phyloP scores from a whole-genome alignment of 2,329 filamentous ascomycete species.

The Calcarisporium arbuscula region DNA sequence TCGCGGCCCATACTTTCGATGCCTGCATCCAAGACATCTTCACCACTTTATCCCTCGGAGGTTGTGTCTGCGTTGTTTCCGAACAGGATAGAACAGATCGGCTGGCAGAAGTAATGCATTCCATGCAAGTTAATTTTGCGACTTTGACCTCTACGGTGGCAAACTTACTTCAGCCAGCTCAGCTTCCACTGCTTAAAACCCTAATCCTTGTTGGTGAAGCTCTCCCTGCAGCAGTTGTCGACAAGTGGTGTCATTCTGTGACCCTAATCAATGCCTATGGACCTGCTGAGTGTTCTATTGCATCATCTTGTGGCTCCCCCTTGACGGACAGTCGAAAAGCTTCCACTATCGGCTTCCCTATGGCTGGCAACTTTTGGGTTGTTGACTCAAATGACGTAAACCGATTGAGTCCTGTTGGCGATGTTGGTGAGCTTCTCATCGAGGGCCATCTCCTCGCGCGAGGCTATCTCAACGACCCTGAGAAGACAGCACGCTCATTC shows the following conservation, averaged over 20 bases:
- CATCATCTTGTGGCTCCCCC: neutral
- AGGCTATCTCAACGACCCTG: slow-evolving; percentile 37
- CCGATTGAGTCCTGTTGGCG: slow-evolving; percentile 15
- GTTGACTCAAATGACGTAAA: slow-evolving; percentile 9
- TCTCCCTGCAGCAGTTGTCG: neutral
- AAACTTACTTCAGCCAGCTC: slow-evolving; percentile 1
- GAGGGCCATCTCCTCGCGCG: slow-evolving; percentile 38
- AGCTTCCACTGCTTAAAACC: slow-evolving; percentile 6
- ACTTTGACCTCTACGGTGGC: slow-evolving; percentile 9
- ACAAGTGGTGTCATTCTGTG: slow-evolving; percentile 6
- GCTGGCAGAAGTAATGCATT: slow-evolving; percentile 6
- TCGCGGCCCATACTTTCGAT: slow-evolving; percentile 12
- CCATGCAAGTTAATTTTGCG: slow-evolving; percentile 5
- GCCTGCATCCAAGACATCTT: slow-evolving; percentile 8
- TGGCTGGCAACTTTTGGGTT: slow-evolving; percentile 2
- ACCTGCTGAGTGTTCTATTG: slow-evolving; percentile 3
- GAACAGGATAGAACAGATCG: slow-evolving; percentile 10
- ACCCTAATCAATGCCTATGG: slow-evolving; percentile 22
- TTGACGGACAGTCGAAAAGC: neutral
- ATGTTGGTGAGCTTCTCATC: slow-evolving; percentile 24
- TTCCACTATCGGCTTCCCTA: slow-evolving; percentile 1
- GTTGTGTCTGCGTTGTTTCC: slow-evolving; percentile 9
- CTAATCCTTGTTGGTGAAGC: slow-evolving; percentile 7
- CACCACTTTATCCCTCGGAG: slow-evolving; percentile 5
- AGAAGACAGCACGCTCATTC: slow-evolving; percentile 21